phyloP scores from a whole-genome alignment of 2,329 filamentous ascomycete species.

The Davidsoniella virescens region DNA sequence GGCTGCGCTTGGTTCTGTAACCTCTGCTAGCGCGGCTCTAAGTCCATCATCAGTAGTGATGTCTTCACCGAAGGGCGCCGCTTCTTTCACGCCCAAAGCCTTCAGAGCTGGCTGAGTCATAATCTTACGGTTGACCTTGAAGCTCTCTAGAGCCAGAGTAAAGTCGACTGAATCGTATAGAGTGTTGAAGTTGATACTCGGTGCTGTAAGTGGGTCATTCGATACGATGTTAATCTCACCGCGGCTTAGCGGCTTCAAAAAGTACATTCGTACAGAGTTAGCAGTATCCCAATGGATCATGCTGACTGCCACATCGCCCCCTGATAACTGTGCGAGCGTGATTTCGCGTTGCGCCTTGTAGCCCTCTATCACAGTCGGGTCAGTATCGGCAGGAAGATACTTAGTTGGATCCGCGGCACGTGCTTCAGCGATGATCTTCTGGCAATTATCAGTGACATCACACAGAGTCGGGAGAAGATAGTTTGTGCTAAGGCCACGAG shows the following conservation, averaged over 20 bases:
- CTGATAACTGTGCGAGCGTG: conserved; percentile 19
- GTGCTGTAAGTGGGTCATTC: conserved; percentile 20
- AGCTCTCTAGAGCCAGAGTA: conserved; percentile 18
- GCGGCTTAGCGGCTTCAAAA: conserved; percentile 24
- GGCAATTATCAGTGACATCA: conserved; percentile 19
- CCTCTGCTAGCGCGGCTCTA: conserved; percentile 13
- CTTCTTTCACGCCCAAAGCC: conserved; percentile 18
- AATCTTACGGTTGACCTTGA: conserved; percentile 22
- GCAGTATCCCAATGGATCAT: conserved; percentile 21
- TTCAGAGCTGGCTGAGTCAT: conserved; percentile 19
- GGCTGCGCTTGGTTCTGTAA: conserved; percentile 8
- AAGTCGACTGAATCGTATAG: conserved; percentile 24
- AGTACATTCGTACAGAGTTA: conserved; percentile 19
- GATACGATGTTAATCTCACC: conserved; percentile 24
- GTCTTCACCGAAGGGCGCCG: conserved; percentile 17
- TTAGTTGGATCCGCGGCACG: conserved; percentile 19
- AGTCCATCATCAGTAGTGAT: conserved; percentile 18
- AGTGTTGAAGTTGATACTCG: conserved; percentile 24
- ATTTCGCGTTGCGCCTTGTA: conserved; percentile 22
- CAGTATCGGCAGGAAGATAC: conserved; percentile 20
- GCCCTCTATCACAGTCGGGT: conserved; percentile 23
- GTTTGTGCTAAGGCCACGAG: conserved; percentile 18
- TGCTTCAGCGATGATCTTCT: conserved; percentile 17
- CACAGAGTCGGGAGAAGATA: conserved; percentile 21
- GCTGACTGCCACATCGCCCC: conserved; percentile 17